Percentiles rank a stretch among this genome's conserved stretches.
Conservation (phyloP, 805 yeast genomes). For the Starmerella bombicola region DNA sequence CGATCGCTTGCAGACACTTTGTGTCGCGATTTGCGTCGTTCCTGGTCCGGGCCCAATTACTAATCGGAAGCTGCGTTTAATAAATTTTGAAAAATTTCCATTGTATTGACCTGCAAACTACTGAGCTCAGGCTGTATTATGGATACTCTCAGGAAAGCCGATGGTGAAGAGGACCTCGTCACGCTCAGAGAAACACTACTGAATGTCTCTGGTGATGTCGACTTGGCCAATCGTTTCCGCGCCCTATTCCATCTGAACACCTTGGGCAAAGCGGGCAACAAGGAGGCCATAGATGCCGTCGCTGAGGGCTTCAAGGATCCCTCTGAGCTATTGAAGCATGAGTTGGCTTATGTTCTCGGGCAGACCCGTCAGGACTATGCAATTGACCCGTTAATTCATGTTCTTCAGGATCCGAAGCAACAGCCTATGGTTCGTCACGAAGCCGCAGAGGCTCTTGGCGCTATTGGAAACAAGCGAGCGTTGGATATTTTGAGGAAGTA, state of each 20-base stretch:
- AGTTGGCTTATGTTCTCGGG: conserved; percentile 93
- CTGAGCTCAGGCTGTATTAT: no score
- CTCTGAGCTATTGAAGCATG: conserved; percentile 89
- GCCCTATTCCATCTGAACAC: conserved; percentile 86
- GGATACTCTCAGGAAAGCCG: conserved; percentile 24
- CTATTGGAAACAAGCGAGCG: conserved; percentile 71
- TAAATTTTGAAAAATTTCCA: no score
- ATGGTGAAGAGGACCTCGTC: conserved; percentile 20
- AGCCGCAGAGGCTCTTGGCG: conserved; percentile 98
- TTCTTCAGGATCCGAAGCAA: conserved; percentile 43
- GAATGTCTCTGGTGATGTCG: conserved; percentile 42
- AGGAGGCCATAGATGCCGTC: conserved; percentile 66
- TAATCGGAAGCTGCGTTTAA: no score
- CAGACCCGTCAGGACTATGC: conserved; percentile 80
- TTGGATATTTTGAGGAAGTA: conserved; percentile 53
- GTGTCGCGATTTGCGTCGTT: no score
- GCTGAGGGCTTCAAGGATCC: conserved; percentile 70
- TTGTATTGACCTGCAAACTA: no score
- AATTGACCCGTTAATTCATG: conserved; percentile 61
- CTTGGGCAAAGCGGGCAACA: conserved; percentile 60
- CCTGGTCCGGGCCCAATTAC: no score
- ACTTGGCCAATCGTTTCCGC: conserved; percentile 79
- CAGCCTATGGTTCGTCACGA: conserved; percentile 98
- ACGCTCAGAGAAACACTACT: conserved; percentile 24
- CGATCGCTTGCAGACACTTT: no score